A percentile compares a stretch with the other conserved stretches of the same genome.
These are phyloP conservation scores for Beauveria caledonica DNA, from an alignment of 2,329 filamentous ascomycete species.

Conservation along the genomic window DNA sequence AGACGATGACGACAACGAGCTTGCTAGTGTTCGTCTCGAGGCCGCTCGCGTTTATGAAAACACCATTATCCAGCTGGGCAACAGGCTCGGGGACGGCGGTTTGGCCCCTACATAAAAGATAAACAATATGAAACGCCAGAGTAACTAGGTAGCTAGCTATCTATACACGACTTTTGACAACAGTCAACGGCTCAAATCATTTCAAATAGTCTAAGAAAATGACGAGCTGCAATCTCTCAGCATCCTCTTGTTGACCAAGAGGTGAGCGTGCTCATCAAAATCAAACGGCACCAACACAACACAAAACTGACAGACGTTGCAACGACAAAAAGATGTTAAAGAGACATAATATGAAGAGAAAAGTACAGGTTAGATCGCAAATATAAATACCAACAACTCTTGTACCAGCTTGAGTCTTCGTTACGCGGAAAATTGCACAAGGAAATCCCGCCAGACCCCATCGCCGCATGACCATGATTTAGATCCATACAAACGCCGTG, in stretches of 20 bases:
- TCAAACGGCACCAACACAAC: slow-evolving; percentile 4
- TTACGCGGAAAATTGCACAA: slow-evolving; percentile 17
- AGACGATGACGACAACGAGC: slow-evolving; percentile 31
- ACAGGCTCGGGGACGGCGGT: slow-evolving; percentile 46
- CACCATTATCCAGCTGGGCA: slow-evolving; percentile 67
- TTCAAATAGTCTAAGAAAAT: not conserved
- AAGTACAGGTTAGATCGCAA: slow-evolving; percentile 16
- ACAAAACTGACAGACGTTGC: not conserved
- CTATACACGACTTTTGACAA: not conserved
- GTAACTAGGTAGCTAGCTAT: not conserved
- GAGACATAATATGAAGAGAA: slow-evolving; percentile 8
- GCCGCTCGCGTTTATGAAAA: slow-evolving; percentile 71
- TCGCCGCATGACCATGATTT: slow-evolving; percentile 35
- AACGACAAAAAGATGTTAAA: not conserved
- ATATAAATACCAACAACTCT: slow-evolving; percentile 12
- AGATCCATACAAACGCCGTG: slow-evolving; percentile 31
- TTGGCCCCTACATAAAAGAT: not conserved
- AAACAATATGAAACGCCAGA: not conserved
- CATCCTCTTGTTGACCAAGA: not conserved
- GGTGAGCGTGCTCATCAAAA: slow-evolving; percentile 11
- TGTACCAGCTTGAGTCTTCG: slow-evolving; percentile 9
- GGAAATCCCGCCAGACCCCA: slow-evolving; percentile 24
- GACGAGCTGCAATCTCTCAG: not conserved
- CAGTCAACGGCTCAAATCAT: not conserved
- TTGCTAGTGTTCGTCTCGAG: slow-evolving; percentile 50